phyloP scores from a whole-genome alignment of 75 land plant species.

The Gnetum montanum region DNA sequence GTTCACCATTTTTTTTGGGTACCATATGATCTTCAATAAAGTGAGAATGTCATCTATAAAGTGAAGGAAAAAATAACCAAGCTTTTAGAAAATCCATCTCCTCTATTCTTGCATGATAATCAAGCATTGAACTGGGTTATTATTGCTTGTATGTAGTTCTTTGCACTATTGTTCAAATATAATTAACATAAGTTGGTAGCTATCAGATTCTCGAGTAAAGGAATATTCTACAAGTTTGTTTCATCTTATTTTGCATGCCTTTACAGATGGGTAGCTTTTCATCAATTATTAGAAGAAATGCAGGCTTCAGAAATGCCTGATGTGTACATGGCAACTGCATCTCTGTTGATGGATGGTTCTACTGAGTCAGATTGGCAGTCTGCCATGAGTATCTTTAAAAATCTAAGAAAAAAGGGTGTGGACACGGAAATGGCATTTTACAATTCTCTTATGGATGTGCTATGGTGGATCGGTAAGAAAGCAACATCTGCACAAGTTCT shows the following conservation, averaged over 20 bases:
- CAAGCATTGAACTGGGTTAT: too few species aligned
- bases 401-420: conserved; percentile 60
- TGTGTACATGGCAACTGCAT: conserved; percentile 57
- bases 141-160: too few species aligned
- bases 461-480: conserved; percentile 87
- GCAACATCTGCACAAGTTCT: conserved; percentile 76
- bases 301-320: conserved; percentile 32
- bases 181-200: too few species aligned
- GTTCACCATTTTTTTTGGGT: too few species aligned
- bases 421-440: conserved; percentile 61
- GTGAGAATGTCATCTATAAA: too few species aligned
- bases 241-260: not conserved
- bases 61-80: too few species aligned
- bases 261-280: conserved; percentile 80
- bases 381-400: conserved; percentile 78
- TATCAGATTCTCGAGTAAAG: too few species aligned
- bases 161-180: too few species aligned
- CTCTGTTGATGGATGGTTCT: conserved; percentile 70
- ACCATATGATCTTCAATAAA: too few species aligned
- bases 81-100: too few species aligned
- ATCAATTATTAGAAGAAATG: conserved; percentile 72
- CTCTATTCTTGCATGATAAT: too few species aligned
- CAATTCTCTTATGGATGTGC: conserved; percentile 73
- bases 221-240: too few species aligned
- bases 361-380: conserved; percentile 84